These are phyloP conservation scores for Trypanosoma theileri DNA, from an alignment of 208 protist species.

Conservation along the genomic window DNA sequence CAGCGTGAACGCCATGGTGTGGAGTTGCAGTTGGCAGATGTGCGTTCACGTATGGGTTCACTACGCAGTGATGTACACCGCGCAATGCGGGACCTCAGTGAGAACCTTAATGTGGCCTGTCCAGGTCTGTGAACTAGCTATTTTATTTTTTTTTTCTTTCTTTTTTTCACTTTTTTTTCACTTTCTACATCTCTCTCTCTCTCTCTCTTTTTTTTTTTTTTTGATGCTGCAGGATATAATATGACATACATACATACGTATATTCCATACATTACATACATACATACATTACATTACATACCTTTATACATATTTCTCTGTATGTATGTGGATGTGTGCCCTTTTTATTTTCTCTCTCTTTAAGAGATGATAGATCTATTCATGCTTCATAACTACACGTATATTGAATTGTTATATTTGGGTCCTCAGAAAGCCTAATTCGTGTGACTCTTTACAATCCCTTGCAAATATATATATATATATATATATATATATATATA, in stretches of 20 bases:
- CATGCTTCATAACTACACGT: too few relatives aligned
- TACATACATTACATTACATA: too few relatives aligned
- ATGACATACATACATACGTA: too few relatives aligned
- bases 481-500: constrained; percentile 1
- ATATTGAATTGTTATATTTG: too few relatives aligned
- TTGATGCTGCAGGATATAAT: too few relatives aligned
- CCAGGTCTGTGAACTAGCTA: constrained; percentile 43
- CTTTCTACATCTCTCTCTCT: too few relatives aligned
- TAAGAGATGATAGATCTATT: too few relatives aligned
- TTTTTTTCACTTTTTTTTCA: constrained; percentile 11
- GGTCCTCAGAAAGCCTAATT: background rate
- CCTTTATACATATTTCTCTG: too few relatives aligned
- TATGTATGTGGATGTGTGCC: too few relatives aligned
- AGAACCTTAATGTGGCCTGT: constrained; percentile 68
- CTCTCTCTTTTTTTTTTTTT: background rate
- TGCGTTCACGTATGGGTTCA: constrained; percentile 46
- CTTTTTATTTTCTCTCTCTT: too few relatives aligned
- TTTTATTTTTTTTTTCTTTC: constrained; percentile 4
- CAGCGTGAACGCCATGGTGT: constrained; percentile 37
- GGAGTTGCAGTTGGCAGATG: constrained; percentile 55
- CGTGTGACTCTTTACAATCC: background rate
- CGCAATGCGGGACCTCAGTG: constrained; percentile 61
- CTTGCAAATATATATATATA: background rate
- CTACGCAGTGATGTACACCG: constrained; percentile 65
- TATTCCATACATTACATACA: too few relatives aligned